Percentiles rank a stretch among this genome's conserved stretches.
These are phyloP conservation scores for Kernera saxatilis DNA, from an alignment of 345 rosid species.

Conservation along the genomic window DNA sequence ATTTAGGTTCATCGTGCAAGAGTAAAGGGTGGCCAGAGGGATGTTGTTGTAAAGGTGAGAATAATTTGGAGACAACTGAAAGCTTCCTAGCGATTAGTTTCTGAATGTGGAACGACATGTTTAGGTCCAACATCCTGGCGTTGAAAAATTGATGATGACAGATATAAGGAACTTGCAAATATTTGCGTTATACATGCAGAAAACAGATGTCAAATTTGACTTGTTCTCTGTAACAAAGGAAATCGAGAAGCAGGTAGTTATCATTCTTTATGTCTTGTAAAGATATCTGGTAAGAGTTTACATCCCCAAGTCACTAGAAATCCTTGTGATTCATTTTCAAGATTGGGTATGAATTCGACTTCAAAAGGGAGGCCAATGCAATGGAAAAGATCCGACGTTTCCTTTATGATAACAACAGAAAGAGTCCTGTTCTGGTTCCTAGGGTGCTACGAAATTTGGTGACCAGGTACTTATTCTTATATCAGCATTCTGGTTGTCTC, in stretches of 20 bases:
- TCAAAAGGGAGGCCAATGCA: slow-evolving; percentile 77
- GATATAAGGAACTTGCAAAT: slow-evolving; percentile 90
- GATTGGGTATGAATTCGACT: slow-evolving; percentile 97
- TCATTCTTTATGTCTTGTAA: slow-evolving; percentile 2
- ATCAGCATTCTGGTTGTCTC: background rate
- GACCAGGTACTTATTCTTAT: slow-evolving; percentile 48
- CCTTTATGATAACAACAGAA: slow-evolving; percentile 71
- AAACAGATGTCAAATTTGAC: slow-evolving; percentile 89
- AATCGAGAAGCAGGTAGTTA: slow-evolving; percentile 87
- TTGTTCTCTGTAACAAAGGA: slow-evolving; percentile 77
- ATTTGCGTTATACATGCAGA: slow-evolving; percentile 87
- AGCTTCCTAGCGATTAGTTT: background rate
- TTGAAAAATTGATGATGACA: slow-evolving; percentile 87
- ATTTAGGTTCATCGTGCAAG: slow-evolving; percentile 84
- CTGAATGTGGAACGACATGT: slow-evolving; percentile 26
- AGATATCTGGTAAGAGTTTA: background rate
- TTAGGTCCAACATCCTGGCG: slow-evolving; percentile 97
- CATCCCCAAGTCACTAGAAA: background rate
- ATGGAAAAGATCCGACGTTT: slow-evolving; percentile 77
- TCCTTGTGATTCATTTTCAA: slow-evolving; percentile 27
- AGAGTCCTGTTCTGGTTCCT: slow-evolving; percentile 78
- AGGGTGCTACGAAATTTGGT: slow-evolving; percentile 51
- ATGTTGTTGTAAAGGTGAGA: slow-evolving; percentile 88
- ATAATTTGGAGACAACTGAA: slow-evolving; percentile 5
- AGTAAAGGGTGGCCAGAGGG: slow-evolving; percentile 57